Conservation (phyloP, 345 rosid genomes). For the Rhodamnia argentea region DNA sequence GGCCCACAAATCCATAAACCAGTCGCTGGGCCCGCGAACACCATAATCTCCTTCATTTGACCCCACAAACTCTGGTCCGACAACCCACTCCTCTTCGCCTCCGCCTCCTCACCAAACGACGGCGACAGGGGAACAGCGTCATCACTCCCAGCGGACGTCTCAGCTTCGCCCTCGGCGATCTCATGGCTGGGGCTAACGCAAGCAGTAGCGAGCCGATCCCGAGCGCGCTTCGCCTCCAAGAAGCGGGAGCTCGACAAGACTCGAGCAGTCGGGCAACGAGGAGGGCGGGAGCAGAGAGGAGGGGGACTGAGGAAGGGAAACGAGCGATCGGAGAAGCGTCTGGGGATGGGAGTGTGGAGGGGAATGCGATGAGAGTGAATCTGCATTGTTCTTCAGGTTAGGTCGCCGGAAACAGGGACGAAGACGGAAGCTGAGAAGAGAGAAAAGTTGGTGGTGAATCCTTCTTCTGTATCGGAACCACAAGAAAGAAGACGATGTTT, state of each 20-base stretch:
- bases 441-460: background rate
- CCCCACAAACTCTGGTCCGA: constrained; percentile 60
- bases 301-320: background rate
- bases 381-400: background rate
- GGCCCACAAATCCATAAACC: constrained; percentile 92
- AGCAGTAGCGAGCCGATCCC: background rate
- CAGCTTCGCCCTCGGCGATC: background rate
- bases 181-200: background rate
- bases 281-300: background rate
- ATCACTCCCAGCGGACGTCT: background rate
- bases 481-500: background rate
- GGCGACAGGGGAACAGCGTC: background rate
- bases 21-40: constrained; percentile 85
- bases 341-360: background rate
- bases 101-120: background rate
- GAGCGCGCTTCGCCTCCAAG: background rate
- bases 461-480: background rate
- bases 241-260: background rate
- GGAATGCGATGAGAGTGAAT: background rate
- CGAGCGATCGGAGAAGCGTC: background rate
- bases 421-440: background rate
- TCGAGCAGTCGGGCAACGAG: background rate
- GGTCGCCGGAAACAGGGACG: background rate
- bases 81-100: constrained; percentile 14
- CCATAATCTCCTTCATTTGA: constrained; percentile 73